Conservation (phyloP, 23 red algal species). For the Gracilaria domingensis region DNA sequence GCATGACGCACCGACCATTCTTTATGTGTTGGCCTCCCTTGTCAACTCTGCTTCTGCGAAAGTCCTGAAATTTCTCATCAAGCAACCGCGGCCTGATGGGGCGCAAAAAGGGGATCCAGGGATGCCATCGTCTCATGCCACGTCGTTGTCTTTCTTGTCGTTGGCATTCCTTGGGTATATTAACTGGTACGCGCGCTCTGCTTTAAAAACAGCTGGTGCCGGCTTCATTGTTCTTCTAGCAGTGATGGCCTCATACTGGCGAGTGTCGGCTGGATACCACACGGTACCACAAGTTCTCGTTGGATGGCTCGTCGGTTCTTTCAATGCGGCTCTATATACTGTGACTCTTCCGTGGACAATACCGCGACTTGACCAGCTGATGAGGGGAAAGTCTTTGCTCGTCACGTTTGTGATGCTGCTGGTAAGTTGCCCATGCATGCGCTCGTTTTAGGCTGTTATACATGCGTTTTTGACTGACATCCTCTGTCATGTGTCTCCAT, state of each 20-base stretch:
- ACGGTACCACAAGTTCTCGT: slow-evolving; percentile 36
- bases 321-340: slow-evolving; percentile 15
- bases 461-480: too few species aligned
- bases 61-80: slow-evolving; percentile 32
- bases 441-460: too few species aligned
- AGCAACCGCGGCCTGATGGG: slow-evolving; percentile 40
- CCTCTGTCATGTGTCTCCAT: not conserved
- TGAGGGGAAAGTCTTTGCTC: not conserved
- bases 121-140: slow-evolving; percentile 71
- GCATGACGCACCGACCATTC: slow-evolving; percentile 3
- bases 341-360: not conserved
- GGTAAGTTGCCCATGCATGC: slow-evolving; percentile 13
- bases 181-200: not conserved
- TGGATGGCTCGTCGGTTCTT: slow-evolving; percentile 40
- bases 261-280: slow-evolving; percentile 62
- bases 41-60: slow-evolving; percentile 30
- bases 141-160: slow-evolving; percentile 58
- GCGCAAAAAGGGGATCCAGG: slow-evolving; percentile 16
- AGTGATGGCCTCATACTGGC: slow-evolving; percentile 30
- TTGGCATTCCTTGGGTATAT: slow-evolving; percentile 21
- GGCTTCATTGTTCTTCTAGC: not conserved
- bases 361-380: not conserved
- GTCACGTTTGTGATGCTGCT: not conserved
- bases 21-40: slow-evolving; percentile 10
- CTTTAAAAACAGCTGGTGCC: not conserved